Evolutionary conservation across 495 filamentous ascomycete species (phyloP).

Genomic region (Penicillium pancosmium): DNA sequence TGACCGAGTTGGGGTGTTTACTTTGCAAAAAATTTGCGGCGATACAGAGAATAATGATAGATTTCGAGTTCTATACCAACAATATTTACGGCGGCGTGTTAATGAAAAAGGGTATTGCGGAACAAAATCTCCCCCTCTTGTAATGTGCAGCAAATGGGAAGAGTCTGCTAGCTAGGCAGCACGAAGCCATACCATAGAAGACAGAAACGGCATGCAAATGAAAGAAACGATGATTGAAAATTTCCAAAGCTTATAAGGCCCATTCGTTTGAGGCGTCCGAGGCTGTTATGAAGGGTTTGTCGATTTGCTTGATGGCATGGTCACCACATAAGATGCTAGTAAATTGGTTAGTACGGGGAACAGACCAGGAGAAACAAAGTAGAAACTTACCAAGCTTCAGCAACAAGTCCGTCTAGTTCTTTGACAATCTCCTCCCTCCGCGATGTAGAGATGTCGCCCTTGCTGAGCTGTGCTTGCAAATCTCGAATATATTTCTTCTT

Average conservation of each 20-base stretch:
- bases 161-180: not conserved
- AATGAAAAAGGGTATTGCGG: constrained; percentile 23
- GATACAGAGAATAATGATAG: constrained; percentile 2
- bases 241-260: constrained; percentile 59
- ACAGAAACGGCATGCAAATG: not conserved
- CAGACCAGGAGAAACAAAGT: not conserved
- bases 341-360: constrained; percentile 16
- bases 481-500: constrained; percentile 83
- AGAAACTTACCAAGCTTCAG: constrained; percentile 69
- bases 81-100: constrained; percentile 9
- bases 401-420: constrained; percentile 88
- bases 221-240: not conserved
- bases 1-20: not conserved
- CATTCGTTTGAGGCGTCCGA: constrained; percentile 79
- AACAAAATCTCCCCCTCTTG: constrained; percentile 6
- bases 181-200: not conserved
- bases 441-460: constrained; percentile 63
- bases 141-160: not conserved
- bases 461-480: constrained; percentile 76
- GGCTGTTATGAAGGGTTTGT: constrained; percentile 81
- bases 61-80: constrained; percentile 4
- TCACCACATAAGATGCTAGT: constrained; percentile 81
- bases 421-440: constrained; percentile 80
- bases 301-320: constrained; percentile 87
- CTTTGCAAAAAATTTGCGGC: not conserved